Percentiles rank a stretch among this genome's conserved stretches.
phyloP scores from a whole-genome alignment of 331 rosid genomes.

The Rhamnella rubrinervis region DNA sequence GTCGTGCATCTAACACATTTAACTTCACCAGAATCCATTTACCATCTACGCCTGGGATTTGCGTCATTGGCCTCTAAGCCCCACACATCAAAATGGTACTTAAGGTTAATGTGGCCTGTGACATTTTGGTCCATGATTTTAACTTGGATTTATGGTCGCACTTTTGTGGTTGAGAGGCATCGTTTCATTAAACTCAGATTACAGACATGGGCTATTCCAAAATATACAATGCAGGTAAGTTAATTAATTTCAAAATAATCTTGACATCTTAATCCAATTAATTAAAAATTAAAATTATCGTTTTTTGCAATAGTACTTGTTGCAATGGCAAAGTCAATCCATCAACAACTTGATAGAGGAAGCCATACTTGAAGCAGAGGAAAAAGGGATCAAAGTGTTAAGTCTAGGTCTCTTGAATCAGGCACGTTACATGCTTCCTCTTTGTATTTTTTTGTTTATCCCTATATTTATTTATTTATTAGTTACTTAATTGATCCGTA shows the following conservation, averaged over 20 bases:
- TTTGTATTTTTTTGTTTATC: neutral
- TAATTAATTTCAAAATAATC: no score
- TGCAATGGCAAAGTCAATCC: conserved; percentile 44
- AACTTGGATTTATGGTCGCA: conserved; percentile 49
- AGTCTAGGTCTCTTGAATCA: conserved; percentile 79
- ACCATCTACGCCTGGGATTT: conserved; percentile 62
- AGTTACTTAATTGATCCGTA: neutral
- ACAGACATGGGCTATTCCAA: conserved; percentile 80
- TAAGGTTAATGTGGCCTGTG: conserved; percentile 65
- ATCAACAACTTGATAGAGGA: conserved; percentile 57
- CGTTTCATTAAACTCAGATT: conserved; percentile 42
- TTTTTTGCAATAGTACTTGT: conserved; percentile 39
- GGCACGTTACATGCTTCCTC: conserved; percentile 26
- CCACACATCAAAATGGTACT: conserved; percentile 45
- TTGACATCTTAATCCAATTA: no score
- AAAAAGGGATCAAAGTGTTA: conserved; percentile 60
- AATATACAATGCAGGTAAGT: conserved; percentile 31
- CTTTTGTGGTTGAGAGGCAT: conserved; percentile 63
- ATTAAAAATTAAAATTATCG: neutral
- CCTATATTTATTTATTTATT: no score
- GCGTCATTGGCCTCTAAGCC: conserved; percentile 67
- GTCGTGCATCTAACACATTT: conserved; percentile 50
- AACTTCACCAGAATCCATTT: conserved; percentile 65
- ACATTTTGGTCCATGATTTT: conserved; percentile 55
- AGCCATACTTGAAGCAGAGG: conserved; percentile 66